These are phyloP conservation scores for Myrmaecium sp. DNA, from an alignment of 2,329 filamentous ascomycete species.

Conservation along the genomic window DNA sequence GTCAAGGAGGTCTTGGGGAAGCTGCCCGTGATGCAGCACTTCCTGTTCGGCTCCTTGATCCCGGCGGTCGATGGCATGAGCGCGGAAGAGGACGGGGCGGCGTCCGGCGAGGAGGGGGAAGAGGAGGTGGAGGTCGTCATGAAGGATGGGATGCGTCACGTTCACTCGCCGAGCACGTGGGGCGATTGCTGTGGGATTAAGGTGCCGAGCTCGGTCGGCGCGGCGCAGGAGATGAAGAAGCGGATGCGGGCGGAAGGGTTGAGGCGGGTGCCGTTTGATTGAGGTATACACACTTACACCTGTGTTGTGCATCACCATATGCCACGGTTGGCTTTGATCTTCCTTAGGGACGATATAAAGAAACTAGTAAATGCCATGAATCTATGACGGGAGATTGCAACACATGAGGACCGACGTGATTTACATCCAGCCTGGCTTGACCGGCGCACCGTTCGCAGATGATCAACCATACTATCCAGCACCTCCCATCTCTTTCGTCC, in stretches of 20 bases:
- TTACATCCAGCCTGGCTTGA: too few relatives aligned
- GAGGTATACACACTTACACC: too few relatives aligned
- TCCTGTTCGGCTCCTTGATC: constrained; percentile 76
- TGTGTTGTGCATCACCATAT: too few relatives aligned
- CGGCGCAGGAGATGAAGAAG: constrained; percentile 77
- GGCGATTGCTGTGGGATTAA: constrained; percentile 97
- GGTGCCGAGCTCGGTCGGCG: constrained; percentile 84
- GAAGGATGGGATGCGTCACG: constrained; percentile 49
- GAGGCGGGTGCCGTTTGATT: constrained; percentile 72
- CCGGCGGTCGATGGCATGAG: constrained; percentile 73
- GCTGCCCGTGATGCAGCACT: constrained; percentile 96
- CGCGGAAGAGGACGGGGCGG: constrained; percentile 34
- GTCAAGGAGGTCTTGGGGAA: constrained; percentile 82
- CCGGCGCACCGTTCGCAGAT: too few relatives aligned
- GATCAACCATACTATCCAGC: too few relatives aligned
- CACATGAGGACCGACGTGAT: too few relatives aligned
- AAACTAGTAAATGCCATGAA: too few relatives aligned
- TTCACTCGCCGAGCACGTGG: constrained; percentile 55
- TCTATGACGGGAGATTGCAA: too few relatives aligned
- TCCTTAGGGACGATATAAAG: too few relatives aligned
- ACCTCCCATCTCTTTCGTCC: too few relatives aligned
- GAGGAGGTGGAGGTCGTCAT: constrained; percentile 45
- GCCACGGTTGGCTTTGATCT: too few relatives aligned
- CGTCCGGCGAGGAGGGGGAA: constrained; percentile 25
- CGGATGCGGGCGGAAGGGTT: constrained; percentile 43